Conservation (phyloP, 2,329 filamentous ascomycete species). For the Dactylellina leptospora region DNA sequence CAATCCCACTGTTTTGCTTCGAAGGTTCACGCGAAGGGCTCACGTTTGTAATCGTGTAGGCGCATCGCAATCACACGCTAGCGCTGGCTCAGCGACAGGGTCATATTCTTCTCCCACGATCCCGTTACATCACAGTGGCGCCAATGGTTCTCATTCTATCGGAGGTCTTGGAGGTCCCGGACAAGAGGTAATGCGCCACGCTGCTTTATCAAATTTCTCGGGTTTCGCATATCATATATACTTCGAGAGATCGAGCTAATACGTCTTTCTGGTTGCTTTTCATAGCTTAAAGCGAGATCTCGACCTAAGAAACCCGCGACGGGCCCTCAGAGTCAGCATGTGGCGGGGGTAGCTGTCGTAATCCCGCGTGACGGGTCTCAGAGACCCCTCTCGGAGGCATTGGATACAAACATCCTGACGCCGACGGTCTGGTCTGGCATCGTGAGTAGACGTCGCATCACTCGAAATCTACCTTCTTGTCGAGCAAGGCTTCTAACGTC, state of each 20-base stretch:
- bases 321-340: slow-evolving; percentile 31
- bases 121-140: slow-evolving; percentile 31
- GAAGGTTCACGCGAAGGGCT: slow-evolving; percentile 20
- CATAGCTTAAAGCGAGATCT: slow-evolving; percentile 42
- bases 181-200: slow-evolving; percentile 29
- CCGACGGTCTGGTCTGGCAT: slow-evolving; percentile 73
- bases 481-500: neutral
- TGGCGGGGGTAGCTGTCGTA: slow-evolving; percentile 13
- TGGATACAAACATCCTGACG: slow-evolving; percentile 71
- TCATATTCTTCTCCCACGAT: slow-evolving; percentile 38
- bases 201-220: neutral
- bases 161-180: slow-evolving; percentile 18
- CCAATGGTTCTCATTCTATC: slow-evolving; percentile 38
- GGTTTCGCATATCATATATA: slow-evolving; percentile 1
- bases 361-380: slow-evolving; percentile 48
- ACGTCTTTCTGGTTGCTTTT: neutral
- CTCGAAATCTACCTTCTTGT: neutral
- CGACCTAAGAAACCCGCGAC: slow-evolving; percentile 42
- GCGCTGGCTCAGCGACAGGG: slow-evolving; percentile 29
- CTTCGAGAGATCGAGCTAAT: neutral
- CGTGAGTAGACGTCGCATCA: slow-evolving; percentile 56
- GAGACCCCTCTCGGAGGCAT: slow-evolving; percentile 63
- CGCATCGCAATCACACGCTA: slow-evolving; percentile 28
- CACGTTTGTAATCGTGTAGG: slow-evolving; percentile 10
- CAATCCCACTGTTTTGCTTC: neutral